Conservation (phyloP, 2,329 filamentous ascomycete genomes). For the Sodiomyces alkalinus region DNA sequence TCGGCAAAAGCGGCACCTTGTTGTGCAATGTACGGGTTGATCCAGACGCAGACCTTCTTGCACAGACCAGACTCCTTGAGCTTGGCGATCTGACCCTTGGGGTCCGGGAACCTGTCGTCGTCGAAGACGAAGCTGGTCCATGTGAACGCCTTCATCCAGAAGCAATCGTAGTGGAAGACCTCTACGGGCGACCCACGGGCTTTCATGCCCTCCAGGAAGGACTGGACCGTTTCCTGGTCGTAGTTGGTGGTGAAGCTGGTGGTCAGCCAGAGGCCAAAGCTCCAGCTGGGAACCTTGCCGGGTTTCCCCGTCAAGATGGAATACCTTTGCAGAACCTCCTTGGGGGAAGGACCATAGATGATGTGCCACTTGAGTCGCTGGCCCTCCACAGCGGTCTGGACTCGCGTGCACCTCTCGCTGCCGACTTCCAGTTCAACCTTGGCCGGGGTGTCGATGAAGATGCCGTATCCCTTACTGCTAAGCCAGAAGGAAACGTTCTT, state of each 20-base stretch:
- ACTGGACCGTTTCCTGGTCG: constrained; percentile 51
- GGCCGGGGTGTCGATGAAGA: constrained; percentile 59
- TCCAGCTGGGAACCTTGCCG: constrained; percentile 54
- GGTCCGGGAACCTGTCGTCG: constrained; percentile 51
- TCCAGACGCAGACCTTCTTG: constrained; percentile 59
- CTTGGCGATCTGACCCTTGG: constrained; percentile 45
- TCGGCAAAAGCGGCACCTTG: constrained; percentile 50
- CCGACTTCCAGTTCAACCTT: constrained; percentile 59
- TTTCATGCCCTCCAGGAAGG: constrained; percentile 55
- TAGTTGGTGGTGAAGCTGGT: constrained; percentile 65
- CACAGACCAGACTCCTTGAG: constrained; percentile 47
- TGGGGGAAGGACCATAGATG: constrained; percentile 56
- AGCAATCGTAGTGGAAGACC: constrained; percentile 65
- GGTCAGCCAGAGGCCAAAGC: constrained; percentile 61
- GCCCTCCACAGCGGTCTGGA: constrained; percentile 54
- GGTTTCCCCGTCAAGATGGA: constrained; percentile 51
- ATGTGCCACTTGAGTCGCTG: constrained; percentile 61
- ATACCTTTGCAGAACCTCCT: constrained; percentile 55
- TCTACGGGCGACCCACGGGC: constrained; percentile 49
- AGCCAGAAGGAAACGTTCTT: constrained; percentile 59
- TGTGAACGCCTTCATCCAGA: constrained; percentile 62
- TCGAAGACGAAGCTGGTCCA: constrained; percentile 67
- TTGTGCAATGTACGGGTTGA: constrained; percentile 61
- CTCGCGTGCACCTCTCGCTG: constrained; percentile 54
- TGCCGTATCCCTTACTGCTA: constrained; percentile 58